A percentile compares a stretch with the other conserved stretches of the same genome.
Conservation (phyloP, 495 filamentous ascomycete genomes). For the Aspergillus indologenus region DNA sequence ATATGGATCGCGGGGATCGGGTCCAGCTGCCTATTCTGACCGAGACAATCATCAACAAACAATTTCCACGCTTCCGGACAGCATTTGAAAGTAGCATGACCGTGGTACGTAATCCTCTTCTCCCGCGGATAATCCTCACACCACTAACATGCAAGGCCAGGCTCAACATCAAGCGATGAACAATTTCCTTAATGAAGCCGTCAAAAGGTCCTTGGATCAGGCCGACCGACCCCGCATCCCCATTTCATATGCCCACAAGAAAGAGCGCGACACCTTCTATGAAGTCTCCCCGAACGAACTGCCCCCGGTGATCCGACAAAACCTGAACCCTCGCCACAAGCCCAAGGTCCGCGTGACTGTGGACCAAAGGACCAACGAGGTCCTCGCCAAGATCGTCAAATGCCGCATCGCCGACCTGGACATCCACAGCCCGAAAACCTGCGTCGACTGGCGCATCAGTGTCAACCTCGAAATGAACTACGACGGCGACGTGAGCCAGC, state of each 20-base stretch:
- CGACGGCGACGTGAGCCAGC: slow-evolving; percentile 60
- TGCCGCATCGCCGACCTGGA: slow-evolving; percentile 78
- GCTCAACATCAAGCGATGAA: slow-evolving; percentile 76
- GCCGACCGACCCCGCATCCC: slow-evolving; percentile 53
- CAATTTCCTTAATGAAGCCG: slow-evolving; percentile 69
- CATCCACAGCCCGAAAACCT: slow-evolving; percentile 65
- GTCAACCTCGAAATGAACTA: slow-evolving; percentile 88
- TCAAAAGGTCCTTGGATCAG: slow-evolving; percentile 46
- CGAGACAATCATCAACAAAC: slow-evolving; percentile 61
- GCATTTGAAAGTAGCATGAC: slow-evolving; percentile 83
- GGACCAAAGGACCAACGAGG: slow-evolving; percentile 66
- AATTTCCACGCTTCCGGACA: slow-evolving; percentile 44
- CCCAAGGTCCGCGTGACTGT: slow-evolving; percentile 74
- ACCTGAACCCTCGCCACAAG: slow-evolving; percentile 55
- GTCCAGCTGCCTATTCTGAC: slow-evolving; percentile 60
- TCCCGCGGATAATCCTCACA: neutral
- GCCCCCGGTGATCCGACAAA: slow-evolving; percentile 52
- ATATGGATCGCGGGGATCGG: slow-evolving; percentile 64
- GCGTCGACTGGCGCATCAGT: slow-evolving; percentile 83
- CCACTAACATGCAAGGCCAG: slow-evolving; percentile 36
- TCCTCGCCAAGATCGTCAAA: slow-evolving; percentile 85
- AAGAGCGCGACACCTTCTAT: slow-evolving; percentile 77
- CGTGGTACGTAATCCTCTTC: slow-evolving; percentile 53
- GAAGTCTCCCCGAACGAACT: slow-evolving; percentile 62
- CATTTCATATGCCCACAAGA: slow-evolving; percentile 75